phyloP scores from a whole-genome alignment of 2,329 filamentous ascomycete species.

The Stromatinia cepivora region DNA sequence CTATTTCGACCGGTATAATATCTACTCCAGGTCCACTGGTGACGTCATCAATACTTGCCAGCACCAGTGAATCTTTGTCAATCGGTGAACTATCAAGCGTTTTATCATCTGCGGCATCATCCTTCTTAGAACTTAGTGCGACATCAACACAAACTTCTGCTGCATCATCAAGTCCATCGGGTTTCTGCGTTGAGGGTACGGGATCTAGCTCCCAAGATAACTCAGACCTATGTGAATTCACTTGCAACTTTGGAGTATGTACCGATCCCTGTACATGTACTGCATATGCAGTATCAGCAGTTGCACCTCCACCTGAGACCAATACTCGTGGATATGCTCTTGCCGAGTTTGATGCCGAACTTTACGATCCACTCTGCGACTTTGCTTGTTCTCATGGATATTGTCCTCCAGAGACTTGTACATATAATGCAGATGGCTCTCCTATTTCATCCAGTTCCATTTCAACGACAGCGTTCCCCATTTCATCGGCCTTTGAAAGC shows the following conservation, averaged over 20 bases:
- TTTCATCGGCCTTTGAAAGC: background rate
- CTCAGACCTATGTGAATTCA: conserved; percentile 3
- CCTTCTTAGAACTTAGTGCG: background rate
- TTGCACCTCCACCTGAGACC: conserved; percentile 2
- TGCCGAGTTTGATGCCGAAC: background rate
- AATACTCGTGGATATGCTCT: conserved; percentile 7
- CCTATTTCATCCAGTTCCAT: background rate
- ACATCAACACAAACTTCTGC: background rate
- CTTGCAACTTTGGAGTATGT: conserved; percentile 16
- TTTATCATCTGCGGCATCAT: background rate
- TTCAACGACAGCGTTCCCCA: background rate
- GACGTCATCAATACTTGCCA: background rate
- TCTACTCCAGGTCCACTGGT: background rate
- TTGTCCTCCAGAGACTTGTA: conserved; percentile 10
- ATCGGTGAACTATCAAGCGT: background rate
- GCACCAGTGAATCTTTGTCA: background rate
- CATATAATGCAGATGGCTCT: background rate
- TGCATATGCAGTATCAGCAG: conserved; percentile 4
- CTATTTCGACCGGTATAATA: background rate
- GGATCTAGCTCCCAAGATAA: background rate
- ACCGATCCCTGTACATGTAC: conserved; percentile 11
- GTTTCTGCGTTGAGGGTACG: conserved; percentile 1
- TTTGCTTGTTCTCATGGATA: conserved; percentile 3
- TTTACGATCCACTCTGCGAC: conserved; percentile 8
- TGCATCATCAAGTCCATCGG: background rate